Base-by-base conservation (phyloP, 345 rosid genomes). In the Gynandropsis gynandra region DNA sequence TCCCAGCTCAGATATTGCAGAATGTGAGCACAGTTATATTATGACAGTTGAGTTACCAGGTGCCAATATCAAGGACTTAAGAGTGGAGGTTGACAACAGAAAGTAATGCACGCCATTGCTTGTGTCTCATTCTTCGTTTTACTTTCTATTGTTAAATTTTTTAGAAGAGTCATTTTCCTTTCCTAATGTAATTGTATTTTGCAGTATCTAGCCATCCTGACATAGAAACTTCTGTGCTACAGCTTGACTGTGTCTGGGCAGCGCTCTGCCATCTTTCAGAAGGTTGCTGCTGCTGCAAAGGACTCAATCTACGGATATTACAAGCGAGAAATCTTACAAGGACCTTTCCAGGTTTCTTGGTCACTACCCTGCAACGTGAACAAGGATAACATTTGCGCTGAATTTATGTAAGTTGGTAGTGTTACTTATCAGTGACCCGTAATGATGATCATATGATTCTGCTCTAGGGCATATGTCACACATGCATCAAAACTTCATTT, bases 21-120 rank as follows among this genome's bases (percentile, higher is more conserved):
- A 78, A 71, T 71, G 65, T 18, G 64, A 65, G 47, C 44, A 51
- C 32, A 66, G 62, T 42, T 85, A 79, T 65, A 52, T 81, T 43
- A 48, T 89, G 34, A 80, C 72, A 8, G 34, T 85, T 17, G 95
- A 85, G 69, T 63, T 85, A 61, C 89, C 95, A 16, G 90, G 95
- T 4, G 95, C 73, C 18, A 47, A 63, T 43, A 56, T 69, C 56
- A 62, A 67, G 67, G 81, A 89, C 63, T 67, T 89, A 51, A 75
- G 79, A 73, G 97, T 89, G 66, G 94, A 85, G 56, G 76, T 85
- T 41, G 71, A 71, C 63, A 71, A 76, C 53, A 67, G 31, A 63
- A 72, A 65, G 95, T 80, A 74, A 63, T 60, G 35, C 45, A 0
- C 15, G 38, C 51, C 35, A 44, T 44, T 10, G 18, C 42, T 12